Conservation (phyloP, 164 flowering plant genomes). For the Platanus orientalis region DNA sequence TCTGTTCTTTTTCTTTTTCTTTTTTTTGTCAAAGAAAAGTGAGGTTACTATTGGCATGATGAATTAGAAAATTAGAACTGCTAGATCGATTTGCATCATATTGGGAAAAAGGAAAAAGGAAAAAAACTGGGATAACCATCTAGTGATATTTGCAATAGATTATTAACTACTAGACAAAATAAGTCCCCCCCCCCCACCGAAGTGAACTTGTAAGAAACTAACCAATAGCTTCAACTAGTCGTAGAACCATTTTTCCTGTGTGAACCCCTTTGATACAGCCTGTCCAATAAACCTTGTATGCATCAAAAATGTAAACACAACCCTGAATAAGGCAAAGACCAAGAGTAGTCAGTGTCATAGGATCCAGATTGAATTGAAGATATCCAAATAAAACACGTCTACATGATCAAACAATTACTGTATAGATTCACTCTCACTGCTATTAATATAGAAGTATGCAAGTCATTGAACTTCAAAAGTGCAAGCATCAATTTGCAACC, state of each 20-base stretch:
- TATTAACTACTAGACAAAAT: slow-evolving; percentile 2
- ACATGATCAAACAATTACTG: slow-evolving; percentile 2
- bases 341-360: not conserved
- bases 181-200: not conserved
- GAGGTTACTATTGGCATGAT: too few relatives aligned
- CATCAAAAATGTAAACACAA: slow-evolving; percentile 82
- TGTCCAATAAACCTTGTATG: slow-evolving; percentile 85
- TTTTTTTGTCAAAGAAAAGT: too few relatives aligned
- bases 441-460: too few relatives aligned
- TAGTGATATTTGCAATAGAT: not conserved
- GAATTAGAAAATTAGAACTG: too few relatives aligned
- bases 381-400: not conserved
- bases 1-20: too few relatives aligned
- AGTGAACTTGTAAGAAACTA: slow-evolving; percentile 21
- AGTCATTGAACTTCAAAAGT: too few relatives aligned
- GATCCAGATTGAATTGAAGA: not conserved
- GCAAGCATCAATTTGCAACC: too few relatives aligned
- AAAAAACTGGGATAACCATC: too few relatives aligned
- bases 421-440: too few relatives aligned
- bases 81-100: too few relatives aligned
- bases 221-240: slow-evolving; percentile 98
- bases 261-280: slow-evolving; percentile 85
- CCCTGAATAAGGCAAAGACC: slow-evolving; percentile 44
- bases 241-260: slow-evolving; percentile 88
- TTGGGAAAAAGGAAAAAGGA: too few relatives aligned